phyloP scores from a whole-genome alignment of 2,329 filamentous ascomycete species.

The Fusarium verrucosum region DNA sequence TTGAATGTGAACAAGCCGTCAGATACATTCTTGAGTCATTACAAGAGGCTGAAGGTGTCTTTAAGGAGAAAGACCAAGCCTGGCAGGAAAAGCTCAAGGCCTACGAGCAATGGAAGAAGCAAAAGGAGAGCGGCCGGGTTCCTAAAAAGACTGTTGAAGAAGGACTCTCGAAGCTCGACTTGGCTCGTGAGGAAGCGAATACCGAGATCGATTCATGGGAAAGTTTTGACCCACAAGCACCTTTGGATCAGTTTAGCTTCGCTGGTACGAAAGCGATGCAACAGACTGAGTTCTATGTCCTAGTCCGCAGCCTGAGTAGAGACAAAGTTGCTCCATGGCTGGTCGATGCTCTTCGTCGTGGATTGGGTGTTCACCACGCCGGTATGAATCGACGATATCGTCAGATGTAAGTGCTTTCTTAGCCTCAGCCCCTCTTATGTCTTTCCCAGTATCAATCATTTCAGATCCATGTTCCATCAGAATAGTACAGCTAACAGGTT shows the following conservation, averaged over 20 bases:
- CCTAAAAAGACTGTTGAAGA: conserved; percentile 51
- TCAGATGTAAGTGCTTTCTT: conserved; percentile 60
- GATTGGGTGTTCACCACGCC: conserved; percentile 80
- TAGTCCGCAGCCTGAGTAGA: conserved; percentile 53
- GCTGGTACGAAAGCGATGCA: conserved; percentile 69
- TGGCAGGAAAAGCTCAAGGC: conserved; percentile 70
- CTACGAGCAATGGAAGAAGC: conserved; percentile 66
- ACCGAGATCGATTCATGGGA: conserved; percentile 66
- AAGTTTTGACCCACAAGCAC: conserved; percentile 73
- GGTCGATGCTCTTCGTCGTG: conserved; percentile 69
- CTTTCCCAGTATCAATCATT: neutral
- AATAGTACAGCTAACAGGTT: conserved; percentile 6
- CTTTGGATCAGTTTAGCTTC: conserved; percentile 71
- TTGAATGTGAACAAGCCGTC: conserved; percentile 69
- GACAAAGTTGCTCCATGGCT: conserved; percentile 61
- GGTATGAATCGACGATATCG: conserved; percentile 82
- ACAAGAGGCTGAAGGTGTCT: conserved; percentile 48
- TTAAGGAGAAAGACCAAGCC: conserved; percentile 63
- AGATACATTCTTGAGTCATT: conserved; percentile 62
- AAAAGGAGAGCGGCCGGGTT: conserved; percentile 48
- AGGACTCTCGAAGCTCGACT: conserved; percentile 62
- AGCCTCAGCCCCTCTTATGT: neutral
- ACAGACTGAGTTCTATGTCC: conserved; percentile 65
- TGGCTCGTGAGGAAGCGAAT: conserved; percentile 64
- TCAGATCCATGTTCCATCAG: neutral